phyloP scores from a whole-genome alignment of 202 grass and related monocot genomes.

The Thinopyrum obtusiflorum region DNA sequence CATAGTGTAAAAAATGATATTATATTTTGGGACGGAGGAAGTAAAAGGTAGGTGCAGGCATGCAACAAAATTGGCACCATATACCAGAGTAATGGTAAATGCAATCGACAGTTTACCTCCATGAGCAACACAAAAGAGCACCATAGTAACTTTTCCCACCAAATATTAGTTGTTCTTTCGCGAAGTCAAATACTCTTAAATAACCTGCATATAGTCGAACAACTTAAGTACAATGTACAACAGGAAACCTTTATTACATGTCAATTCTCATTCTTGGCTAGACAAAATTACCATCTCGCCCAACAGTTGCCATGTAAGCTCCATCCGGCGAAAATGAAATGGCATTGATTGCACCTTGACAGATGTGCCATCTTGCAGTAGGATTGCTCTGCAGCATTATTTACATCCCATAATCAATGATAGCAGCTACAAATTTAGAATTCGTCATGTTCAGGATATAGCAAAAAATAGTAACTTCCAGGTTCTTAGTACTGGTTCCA shows the following conservation, averaged over 20 bases:
- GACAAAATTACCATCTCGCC: constrained; percentile 76
- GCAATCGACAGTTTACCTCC: constrained; percentile 63
- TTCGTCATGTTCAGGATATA: constrained; percentile 4
- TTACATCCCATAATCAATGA: constrained; percentile 42
- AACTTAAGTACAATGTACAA: constrained; percentile 32
- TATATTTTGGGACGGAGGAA: too few relatives aligned
- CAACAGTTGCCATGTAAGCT: constrained; percentile 84
- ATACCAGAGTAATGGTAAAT: constrained; percentile 4
- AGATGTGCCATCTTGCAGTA: constrained; percentile 89
- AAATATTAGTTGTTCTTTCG: constrained; percentile 85
- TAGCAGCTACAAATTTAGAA: constrained; percentile 14
- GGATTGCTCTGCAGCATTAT: constrained; percentile 76
- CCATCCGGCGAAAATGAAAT: constrained; percentile 89
- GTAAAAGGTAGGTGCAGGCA: not conserved
- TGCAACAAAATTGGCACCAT: not conserved
- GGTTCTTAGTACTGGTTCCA: not conserved
- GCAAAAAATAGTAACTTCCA: not conserved
- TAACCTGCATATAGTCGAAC: constrained; percentile 61
- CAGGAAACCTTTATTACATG: constrained; percentile 4
- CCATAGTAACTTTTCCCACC: constrained; percentile 99
- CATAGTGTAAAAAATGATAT: too few relatives aligned
- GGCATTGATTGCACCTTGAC: constrained; percentile 85
- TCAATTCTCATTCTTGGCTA: constrained; percentile 5
- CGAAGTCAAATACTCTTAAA: constrained; percentile 93
- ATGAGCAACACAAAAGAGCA: constrained; percentile 86